Conservation (phyloP, 495 filamentous ascomycete species). For the Hypoxylon crocopeplum region DNA sequence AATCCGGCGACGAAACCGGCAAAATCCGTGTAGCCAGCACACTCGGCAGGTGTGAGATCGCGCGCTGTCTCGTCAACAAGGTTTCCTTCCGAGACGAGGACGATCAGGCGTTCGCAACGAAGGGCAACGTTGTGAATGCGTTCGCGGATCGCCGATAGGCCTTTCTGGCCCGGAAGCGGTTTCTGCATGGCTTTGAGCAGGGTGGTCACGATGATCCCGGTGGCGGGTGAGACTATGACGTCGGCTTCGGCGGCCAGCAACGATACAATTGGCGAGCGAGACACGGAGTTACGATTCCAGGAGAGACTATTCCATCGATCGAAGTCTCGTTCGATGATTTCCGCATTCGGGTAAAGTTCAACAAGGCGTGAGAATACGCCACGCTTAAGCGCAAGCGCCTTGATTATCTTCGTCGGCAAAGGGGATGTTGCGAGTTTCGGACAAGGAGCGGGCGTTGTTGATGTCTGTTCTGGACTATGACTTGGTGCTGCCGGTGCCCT, state of each 20-base stretch:
- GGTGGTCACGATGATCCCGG: slow-evolving; percentile 73
- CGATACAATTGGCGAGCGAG: slow-evolving; percentile 37
- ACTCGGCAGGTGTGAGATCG: slow-evolving; percentile 53
- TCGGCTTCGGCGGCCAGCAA: slow-evolving; percentile 71
- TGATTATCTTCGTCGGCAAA: slow-evolving; percentile 32
- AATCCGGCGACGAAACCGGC: slow-evolving; percentile 56
- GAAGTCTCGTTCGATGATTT: slow-evolving; percentile 68
- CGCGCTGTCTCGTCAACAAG: slow-evolving; percentile 46
- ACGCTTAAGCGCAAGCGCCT: slow-evolving; percentile 34
- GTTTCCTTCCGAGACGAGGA: slow-evolving; percentile 69
- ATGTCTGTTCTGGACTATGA: background rate
- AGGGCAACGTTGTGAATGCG: slow-evolving; percentile 61
- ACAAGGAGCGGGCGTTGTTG: slow-evolving; percentile 12
- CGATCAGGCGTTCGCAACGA: slow-evolving; percentile 73
- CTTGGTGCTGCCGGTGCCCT: background rate
- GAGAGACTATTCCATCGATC: slow-evolving; percentile 45
- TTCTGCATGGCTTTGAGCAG: slow-evolving; percentile 77
- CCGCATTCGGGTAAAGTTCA: slow-evolving; percentile 55
- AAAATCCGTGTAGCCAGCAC: slow-evolving; percentile 61
- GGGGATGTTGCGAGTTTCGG: slow-evolving; percentile 4
- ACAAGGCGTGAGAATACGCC: slow-evolving; percentile 49
- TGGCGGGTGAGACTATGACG: slow-evolving; percentile 72
- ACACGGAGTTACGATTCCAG: slow-evolving; percentile 43
- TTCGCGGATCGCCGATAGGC: slow-evolving; percentile 59
- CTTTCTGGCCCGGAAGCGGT: slow-evolving; percentile 66